Percentiles rank a stretch among this genome's conserved stretches.
Evolutionary conservation across 2,329 filamentous ascomycete species (phyloP).

Genomic region (Zymoseptoria brevis): DNA sequence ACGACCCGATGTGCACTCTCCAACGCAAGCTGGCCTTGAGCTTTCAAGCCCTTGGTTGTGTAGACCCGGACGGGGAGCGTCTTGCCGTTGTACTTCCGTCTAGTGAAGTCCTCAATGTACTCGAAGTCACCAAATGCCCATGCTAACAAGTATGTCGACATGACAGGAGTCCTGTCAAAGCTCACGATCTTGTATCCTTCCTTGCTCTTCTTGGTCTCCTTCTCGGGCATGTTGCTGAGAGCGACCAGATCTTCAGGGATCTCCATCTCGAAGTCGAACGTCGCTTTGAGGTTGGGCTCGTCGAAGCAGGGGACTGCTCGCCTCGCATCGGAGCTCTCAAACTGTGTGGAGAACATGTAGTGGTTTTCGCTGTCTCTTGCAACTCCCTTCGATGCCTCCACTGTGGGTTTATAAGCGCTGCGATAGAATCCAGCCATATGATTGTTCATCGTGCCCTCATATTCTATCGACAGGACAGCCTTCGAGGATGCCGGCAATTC

Average conservation of each 20-base stretch:
- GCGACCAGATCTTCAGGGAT: conserved; percentile 81
- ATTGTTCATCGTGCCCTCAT: conserved; percentile 79
- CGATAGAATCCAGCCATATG: conserved; percentile 93
- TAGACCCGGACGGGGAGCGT: conserved; percentile 90
- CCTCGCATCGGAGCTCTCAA: conserved; percentile 91
- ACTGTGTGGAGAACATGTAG: conserved; percentile 82
- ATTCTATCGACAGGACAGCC: conserved; percentile 61
- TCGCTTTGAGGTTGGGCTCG: conserved; percentile 93
- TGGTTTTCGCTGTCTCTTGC: conserved; percentile 60
- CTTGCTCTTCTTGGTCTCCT: conserved; percentile 61
- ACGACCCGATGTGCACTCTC: conserved; percentile 89
- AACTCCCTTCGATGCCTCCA: conserved; percentile 64
- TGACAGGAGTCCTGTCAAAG: conserved; percentile 77
- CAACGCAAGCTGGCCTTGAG: conserved; percentile 82
- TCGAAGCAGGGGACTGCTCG: conserved; percentile 97
- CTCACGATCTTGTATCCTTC: conserved; percentile 56
- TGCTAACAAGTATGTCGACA: conserved; percentile 82
- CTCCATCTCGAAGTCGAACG: conserved; percentile 89
- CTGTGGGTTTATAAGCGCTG: conserved; percentile 75
- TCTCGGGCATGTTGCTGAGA: conserved; percentile 92
- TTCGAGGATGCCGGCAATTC: conserved; percentile 61
- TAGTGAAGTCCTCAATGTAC: conserved; percentile 85
- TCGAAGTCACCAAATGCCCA: conserved; percentile 98
- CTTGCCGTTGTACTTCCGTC: conserved; percentile 84
- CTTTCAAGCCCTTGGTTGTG: conserved; percentile 86